Evolutionary conservation across 176 grass and related monocot species (phyloP).

Genomic region (Lolium perenne): DNA sequence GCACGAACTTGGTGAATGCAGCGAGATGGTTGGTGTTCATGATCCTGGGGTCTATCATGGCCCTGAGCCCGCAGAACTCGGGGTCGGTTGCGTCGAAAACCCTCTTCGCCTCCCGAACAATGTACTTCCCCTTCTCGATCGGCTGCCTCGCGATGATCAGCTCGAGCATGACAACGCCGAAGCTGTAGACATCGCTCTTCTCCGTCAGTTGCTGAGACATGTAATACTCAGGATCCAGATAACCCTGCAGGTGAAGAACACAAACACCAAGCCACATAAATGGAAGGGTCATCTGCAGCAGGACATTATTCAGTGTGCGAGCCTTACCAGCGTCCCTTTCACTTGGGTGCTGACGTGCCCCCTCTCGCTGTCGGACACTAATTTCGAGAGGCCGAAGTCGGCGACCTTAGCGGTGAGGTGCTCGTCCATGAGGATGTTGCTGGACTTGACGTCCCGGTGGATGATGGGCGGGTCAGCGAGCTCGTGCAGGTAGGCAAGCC

Average conservation of each 20-base stretch:
- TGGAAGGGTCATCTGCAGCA: background rate
- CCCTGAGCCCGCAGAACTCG: slow-evolving; percentile 81
- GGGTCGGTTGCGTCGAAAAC: slow-evolving; percentile 54
- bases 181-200: slow-evolving; percentile 98
- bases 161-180: slow-evolving; percentile 95
- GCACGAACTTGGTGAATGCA: slow-evolving; percentile 75
- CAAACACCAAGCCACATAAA: slow-evolving; percentile 4
- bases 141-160: slow-evolving; percentile 80
- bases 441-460: slow-evolving; percentile 95
- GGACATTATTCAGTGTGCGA: background rate
- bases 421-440: slow-evolving; percentile 94
- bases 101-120: slow-evolving; percentile 74
- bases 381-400: slow-evolving; percentile 94
- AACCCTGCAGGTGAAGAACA: slow-evolving; percentile 64
- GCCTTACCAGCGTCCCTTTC: slow-evolving; percentile 81
- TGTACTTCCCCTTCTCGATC: slow-evolving; percentile 89
- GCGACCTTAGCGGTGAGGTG: slow-evolving; percentile 94
- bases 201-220: slow-evolving; percentile 86
- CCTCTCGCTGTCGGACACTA: slow-evolving; percentile 73
- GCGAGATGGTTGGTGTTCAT: slow-evolving; percentile 56
- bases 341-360: slow-evolving; percentile 89
- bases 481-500: slow-evolving; percentile 91
- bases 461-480: slow-evolving; percentile 96
- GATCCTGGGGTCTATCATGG: slow-evolving; percentile 70
- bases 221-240: slow-evolving; percentile 96